A percentile compares a stretch with the other conserved stretches of the same genome.
phyloP scores from a whole-genome alignment of 768 basidiomycete species.

The Coprinopsis sp. region DNA sequence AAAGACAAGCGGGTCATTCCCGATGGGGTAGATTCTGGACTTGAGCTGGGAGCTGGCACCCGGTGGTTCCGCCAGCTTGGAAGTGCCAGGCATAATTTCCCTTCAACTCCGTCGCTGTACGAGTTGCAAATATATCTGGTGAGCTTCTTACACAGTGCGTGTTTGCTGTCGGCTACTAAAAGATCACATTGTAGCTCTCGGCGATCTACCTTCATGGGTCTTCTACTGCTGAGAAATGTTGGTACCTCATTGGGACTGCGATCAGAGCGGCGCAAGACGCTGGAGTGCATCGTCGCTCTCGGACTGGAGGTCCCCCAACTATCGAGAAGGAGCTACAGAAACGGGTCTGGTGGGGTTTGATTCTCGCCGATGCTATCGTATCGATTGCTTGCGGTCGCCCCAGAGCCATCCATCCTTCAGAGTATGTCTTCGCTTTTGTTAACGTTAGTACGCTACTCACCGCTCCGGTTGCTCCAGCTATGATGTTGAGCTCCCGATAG shows the following conservation, averaged over 20 bases:
- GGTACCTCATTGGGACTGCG: conserved; percentile 59
- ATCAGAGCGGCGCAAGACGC: conserved; percentile 67
- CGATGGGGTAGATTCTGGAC: conserved; percentile 25
- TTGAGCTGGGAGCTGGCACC: conserved; percentile 50
- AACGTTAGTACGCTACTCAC: no score
- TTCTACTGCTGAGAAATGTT: conserved; percentile 48
- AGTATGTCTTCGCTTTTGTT: conserved; percentile 34
- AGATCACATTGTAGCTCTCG: conserved; percentile 32
- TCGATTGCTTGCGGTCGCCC: conserved; percentile 53
- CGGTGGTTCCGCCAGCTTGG: conserved; percentile 56
- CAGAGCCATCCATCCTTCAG: conserved; percentile 65
- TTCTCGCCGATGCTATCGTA: conserved; percentile 43
- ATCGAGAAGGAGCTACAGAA: conserved; percentile 67
- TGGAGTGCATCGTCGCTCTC: conserved; percentile 50
- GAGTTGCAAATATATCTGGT: conserved; percentile 62
- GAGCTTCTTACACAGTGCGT: conserved; percentile 17
- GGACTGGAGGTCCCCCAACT: conserved; percentile 23
- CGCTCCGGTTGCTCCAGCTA: no score
- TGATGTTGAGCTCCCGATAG: conserved; percentile 56
- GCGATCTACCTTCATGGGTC: conserved; percentile 43
- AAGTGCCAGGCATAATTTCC: conserved; percentile 48
- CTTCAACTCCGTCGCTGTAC: conserved; percentile 54
- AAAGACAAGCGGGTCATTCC: conserved; percentile 48
- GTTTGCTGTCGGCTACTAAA: neutral
- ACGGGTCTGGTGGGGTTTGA: conserved; percentile 50